Conservation (phyloP, 306 rosid species). For the Vigna angularis region DNA sequence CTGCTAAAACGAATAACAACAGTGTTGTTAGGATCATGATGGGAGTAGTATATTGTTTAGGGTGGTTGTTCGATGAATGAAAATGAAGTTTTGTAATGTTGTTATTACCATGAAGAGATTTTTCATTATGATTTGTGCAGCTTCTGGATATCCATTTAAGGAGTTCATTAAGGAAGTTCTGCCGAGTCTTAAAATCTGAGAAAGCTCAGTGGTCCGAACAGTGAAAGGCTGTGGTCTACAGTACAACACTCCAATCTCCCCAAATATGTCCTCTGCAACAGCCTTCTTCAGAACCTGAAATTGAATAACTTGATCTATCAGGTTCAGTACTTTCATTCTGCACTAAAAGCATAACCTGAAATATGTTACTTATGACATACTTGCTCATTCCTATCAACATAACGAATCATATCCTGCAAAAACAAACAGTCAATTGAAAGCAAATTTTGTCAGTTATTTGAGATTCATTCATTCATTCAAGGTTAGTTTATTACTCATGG, state of each 20-base stretch:
- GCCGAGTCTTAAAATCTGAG: constrained; percentile 72
- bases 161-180: constrained; percentile 63
- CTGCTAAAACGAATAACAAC: constrained; percentile 47
- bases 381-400: constrained; percentile 58
- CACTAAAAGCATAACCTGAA: no score
- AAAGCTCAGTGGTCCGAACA: constrained; percentile 69
- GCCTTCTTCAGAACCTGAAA: constrained; percentile 64
- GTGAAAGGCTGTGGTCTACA: constrained; percentile 72
- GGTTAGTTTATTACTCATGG: background rate
- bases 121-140: constrained; percentile 42
- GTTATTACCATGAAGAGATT: constrained; percentile 66
- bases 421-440: constrained; percentile 26
- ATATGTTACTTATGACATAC: constrained; percentile 50
- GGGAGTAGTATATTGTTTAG: background rate
- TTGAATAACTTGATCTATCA: background rate
- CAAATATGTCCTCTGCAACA: constrained; percentile 63
- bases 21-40: background rate
- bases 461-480: background rate
- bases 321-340: background rate
- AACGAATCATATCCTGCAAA: constrained; percentile 62
- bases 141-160: constrained; percentile 51
- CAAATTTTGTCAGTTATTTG: constrained; percentile 18
- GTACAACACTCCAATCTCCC: constrained; percentile 79
- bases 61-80: background rate
- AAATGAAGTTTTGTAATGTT: background rate